phyloP scores from a whole-genome alignment of 2,329 filamentous ascomycete genomes.

The Hymenoscyphus albidus region DNA sequence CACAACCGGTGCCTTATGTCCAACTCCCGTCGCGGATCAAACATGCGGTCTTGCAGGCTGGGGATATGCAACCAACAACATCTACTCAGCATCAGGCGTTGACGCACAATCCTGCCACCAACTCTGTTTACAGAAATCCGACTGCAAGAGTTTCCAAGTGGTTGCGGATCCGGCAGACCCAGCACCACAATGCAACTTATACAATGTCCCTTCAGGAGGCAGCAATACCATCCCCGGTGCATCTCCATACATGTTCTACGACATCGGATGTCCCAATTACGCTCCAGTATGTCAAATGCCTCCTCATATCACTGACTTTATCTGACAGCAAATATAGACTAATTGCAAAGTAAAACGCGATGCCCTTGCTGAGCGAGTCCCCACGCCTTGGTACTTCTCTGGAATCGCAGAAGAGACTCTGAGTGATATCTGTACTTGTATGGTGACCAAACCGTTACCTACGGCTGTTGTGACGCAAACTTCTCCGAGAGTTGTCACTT shows the following conservation, averaged over 20 bases:
- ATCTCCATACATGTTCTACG: slow-evolving; percentile 19
- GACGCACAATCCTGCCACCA: slow-evolving; percentile 18
- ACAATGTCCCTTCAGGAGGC: slow-evolving; percentile 9
- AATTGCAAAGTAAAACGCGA: slow-evolving; percentile 4
- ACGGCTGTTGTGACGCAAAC: not conserved
- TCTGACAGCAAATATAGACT: not conserved
- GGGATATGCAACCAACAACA: slow-evolving; percentile 21
- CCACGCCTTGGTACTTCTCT: slow-evolving; percentile 6
- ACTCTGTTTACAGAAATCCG: slow-evolving; percentile 16
- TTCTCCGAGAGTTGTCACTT: not conserved
- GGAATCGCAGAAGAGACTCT: not conserved
- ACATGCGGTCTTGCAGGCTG: slow-evolving; percentile 18
- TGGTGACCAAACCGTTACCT: slow-evolving; percentile 3
- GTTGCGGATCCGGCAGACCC: slow-evolving; percentile 11
- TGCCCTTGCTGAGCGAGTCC: not conserved
- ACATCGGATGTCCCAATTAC: slow-evolving; percentile 16
- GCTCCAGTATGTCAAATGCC: slow-evolving; percentile 13
- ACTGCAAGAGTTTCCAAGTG: slow-evolving; percentile 20
- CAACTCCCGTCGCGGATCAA: slow-evolving; percentile 10
- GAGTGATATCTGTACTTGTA: slow-evolving; percentile 9
- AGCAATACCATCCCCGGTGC: slow-evolving; percentile 14
- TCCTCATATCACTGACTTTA: not conserved
- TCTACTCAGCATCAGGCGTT: slow-evolving; percentile 14
- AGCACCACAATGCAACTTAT: slow-evolving; percentile 18
- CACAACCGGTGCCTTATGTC: slow-evolving; percentile 11